Conservation (phyloP, 306 rosid species). For the Senna siamea region DNA sequence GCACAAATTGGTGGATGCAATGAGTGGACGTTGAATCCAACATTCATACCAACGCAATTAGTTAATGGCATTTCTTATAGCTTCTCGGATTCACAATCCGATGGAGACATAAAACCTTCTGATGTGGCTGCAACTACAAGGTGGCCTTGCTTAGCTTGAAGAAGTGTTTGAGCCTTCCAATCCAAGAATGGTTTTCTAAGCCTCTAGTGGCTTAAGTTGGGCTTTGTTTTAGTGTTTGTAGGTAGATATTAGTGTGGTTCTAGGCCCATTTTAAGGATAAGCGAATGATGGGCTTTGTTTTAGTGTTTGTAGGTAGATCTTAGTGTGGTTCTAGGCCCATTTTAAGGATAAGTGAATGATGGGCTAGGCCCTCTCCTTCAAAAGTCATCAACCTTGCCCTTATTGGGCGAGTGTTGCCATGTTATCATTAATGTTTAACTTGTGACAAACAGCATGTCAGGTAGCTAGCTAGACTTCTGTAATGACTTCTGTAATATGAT, state of each 20-base stretch:
- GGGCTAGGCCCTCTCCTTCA: slow-evolving; percentile 1
- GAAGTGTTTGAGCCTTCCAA: neutral
- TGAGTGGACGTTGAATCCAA: slow-evolving; percentile 48
- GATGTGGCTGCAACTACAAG: slow-evolving; percentile 20
- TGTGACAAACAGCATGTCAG: neutral
- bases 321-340: slow-evolving; percentile 5
- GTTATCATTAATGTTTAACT: neutral
- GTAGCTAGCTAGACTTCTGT: slow-evolving; percentile 1
- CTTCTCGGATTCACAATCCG: slow-evolving; percentile 53
- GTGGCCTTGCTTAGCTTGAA: slow-evolving; percentile 23
- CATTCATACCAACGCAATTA: slow-evolving; percentile 21
- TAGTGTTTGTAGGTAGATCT: neutral
- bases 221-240: neutral
- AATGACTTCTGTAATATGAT: neutral
- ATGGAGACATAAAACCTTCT: slow-evolving; percentile 52
- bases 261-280: slow-evolving; percentile 5
- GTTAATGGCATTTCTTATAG: slow-evolving; percentile 33
- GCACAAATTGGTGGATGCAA: slow-evolving; percentile 39
- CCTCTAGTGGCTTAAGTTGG: neutral
- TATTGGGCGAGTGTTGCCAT: neutral
- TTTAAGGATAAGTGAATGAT: slow-evolving; percentile 9
- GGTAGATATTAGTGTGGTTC: neutral
- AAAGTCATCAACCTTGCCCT: slow-evolving; percentile 1
- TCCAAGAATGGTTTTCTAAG: neutral
- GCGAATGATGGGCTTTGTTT: slow-evolving; percentile 12